Conservation (phyloP, 306 rosid species). For the Citrullus colocynthis region DNA sequence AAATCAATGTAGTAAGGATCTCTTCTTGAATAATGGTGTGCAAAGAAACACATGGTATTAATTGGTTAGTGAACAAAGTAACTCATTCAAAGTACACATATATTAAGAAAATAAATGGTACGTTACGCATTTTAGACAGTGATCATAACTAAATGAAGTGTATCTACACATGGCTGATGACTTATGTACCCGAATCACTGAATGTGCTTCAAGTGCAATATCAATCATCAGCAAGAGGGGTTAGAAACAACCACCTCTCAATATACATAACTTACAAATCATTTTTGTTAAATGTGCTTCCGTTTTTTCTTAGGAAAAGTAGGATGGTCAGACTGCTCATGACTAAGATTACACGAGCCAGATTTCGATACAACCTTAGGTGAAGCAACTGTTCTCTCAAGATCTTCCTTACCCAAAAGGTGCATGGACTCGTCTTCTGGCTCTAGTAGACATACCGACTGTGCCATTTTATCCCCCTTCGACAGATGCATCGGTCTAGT, state of each 20-base stretch:
- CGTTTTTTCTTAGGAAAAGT: not conserved
- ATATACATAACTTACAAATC: not conserved
- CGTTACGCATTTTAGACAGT: not conserved
- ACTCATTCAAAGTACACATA: too few relatives aligned
- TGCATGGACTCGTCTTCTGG: not conserved
- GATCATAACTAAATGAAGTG: not conserved
- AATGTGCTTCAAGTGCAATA: not conserved
- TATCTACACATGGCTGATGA: not conserved
- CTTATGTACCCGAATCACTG: not conserved
- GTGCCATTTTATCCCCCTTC: not conserved
- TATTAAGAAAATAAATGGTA: too few relatives aligned
- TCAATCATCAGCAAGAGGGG: not conserved
- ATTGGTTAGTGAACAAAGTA: too few relatives aligned
- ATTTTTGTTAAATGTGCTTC: not conserved
- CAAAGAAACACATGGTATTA: too few relatives aligned
- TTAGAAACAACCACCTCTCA: not conserved
- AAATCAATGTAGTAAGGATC: too few relatives aligned
- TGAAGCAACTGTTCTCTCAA: not conserved
- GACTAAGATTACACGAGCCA: not conserved
- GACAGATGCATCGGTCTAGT: not conserved
- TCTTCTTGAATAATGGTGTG: too few relatives aligned
- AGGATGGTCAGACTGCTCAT: not conserved
- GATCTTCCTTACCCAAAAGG: not conserved
- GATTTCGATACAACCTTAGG: not conserved
- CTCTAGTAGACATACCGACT: not conserved